A percentile compares a stretch with the other conserved stretches of the same genome.
Evolutionary conservation across 192 early-diverging fungal genomes (phyloP).

Genomic region (Coemansia sp.): DNA sequence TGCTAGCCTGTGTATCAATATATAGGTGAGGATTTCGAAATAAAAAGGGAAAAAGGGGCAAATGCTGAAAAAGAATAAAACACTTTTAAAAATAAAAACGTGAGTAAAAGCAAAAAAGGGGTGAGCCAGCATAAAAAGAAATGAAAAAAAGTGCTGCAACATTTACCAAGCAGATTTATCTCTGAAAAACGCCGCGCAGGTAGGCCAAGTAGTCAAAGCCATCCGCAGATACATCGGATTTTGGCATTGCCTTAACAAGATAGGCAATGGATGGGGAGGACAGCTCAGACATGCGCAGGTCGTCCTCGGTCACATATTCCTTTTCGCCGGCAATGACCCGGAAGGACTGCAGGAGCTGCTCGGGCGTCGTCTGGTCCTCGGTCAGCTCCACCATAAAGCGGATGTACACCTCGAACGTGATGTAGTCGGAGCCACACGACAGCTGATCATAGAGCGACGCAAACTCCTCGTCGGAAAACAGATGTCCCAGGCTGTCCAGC

Average conservation of each 20-base stretch:
- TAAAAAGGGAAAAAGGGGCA: slow-evolving; percentile 12
- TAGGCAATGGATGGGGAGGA: slow-evolving; percentile 69
- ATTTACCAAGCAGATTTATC: slow-evolving; percentile 4
- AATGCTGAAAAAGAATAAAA: slow-evolving; percentile 2
- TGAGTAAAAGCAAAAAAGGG: background rate
- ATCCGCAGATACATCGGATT: slow-evolving; percentile 46
- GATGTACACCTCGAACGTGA: slow-evolving; percentile 88
- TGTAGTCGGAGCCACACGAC: slow-evolving; percentile 59
- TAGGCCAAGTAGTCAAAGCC: slow-evolving; percentile 80
- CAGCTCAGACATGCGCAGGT: slow-evolving; percentile 78
- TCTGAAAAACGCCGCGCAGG: slow-evolving; percentile 52
- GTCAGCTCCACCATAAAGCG: slow-evolving; percentile 79
- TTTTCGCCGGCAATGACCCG: slow-evolving; percentile 81
- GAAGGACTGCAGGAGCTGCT: slow-evolving; percentile 85
- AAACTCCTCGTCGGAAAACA: slow-evolving; percentile 74
- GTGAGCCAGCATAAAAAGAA: too few relatives aligned
- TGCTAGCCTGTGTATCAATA: too few relatives aligned
- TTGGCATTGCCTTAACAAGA: slow-evolving; percentile 74
- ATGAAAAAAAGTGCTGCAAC: background rate
- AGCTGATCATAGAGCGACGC: slow-evolving; percentile 63
- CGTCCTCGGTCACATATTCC: slow-evolving; percentile 79
- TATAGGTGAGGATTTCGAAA: too few relatives aligned
- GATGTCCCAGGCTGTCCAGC: slow-evolving; percentile 72
- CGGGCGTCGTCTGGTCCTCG: slow-evolving; percentile 86
- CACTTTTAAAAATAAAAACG: background rate